Evolutionary conservation across 139 green algal species (phyloP).

Genomic region (Mesotaenium endlicherianum): DNA sequence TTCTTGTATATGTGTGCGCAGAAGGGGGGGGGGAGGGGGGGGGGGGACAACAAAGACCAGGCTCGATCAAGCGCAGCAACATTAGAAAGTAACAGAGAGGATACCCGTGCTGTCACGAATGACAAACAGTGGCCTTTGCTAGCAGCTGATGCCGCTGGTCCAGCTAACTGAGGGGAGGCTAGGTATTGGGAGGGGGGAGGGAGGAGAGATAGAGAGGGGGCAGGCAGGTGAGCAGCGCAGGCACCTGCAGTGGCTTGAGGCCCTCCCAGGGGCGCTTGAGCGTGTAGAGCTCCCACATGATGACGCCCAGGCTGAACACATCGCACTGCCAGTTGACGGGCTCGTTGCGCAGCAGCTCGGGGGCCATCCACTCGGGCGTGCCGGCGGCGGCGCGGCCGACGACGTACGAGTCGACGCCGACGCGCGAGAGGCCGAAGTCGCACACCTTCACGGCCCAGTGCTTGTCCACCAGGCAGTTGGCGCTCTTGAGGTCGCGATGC

Average conservation of each 20-base stretch:
- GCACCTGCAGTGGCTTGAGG: slow-evolving; percentile 29
- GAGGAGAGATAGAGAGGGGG: too few relatives aligned
- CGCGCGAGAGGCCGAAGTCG: slow-evolving; percentile 49
- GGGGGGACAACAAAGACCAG: too few relatives aligned
- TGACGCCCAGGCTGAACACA: slow-evolving; percentile 50
- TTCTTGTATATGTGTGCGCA: too few relatives aligned
- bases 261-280: slow-evolving; percentile 66
- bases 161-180: too few relatives aligned
- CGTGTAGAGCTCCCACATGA: slow-evolving; percentile 79
- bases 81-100: too few relatives aligned
- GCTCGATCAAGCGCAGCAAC: too few relatives aligned
- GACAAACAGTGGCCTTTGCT: too few relatives aligned
- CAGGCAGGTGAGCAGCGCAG: too few relatives aligned
- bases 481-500: slow-evolving; percentile 49
- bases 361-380: slow-evolving; percentile 52
- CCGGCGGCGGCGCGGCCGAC: neutral
- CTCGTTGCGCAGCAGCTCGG: slow-evolving; percentile 47
- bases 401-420: neutral
- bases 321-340: slow-evolving; percentile 28
- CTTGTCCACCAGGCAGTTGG: slow-evolving; percentile 54
- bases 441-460: slow-evolving; percentile 50
- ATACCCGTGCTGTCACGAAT: too few relatives aligned
- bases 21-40: too few relatives aligned
- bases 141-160: too few relatives aligned
- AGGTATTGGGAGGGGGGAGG: too few relatives aligned